These are phyloP conservation scores for Hericium alpestre DNA, from an alignment of 768 basidiomycete genomes.

Conservation along the genomic window DNA sequence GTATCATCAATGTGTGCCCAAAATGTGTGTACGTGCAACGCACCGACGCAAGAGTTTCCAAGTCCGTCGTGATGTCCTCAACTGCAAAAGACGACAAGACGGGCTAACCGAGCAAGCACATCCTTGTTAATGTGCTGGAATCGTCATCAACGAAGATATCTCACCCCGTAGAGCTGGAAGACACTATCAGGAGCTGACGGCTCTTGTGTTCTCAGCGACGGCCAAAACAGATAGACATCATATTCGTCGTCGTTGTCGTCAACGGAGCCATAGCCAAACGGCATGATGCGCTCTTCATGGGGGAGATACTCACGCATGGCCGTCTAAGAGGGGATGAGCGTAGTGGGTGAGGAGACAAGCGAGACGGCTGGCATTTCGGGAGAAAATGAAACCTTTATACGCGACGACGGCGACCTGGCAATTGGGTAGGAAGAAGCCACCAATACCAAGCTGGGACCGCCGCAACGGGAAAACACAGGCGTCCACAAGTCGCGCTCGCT, in stretches of 20 bases:
- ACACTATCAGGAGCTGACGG: background rate
- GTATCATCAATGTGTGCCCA: too few species aligned
- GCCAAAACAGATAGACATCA: slow-evolving; percentile 11
- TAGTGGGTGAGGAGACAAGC: background rate
- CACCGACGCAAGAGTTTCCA: too few species aligned
- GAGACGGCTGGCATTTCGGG: background rate
- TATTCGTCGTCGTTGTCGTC: slow-evolving; percentile 9
- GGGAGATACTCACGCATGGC: background rate
- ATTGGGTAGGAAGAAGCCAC: background rate
- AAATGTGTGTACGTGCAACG: too few species aligned
- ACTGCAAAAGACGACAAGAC: background rate
- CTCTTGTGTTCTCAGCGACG: slow-evolving; percentile 4
- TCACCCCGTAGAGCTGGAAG: background rate
- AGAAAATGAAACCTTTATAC: background rate
- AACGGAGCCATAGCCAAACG: background rate
- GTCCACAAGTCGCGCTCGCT: background rate
- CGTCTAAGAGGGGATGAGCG: background rate
- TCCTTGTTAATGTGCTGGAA: background rate
- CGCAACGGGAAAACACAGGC: background rate
- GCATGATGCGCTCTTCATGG: background rate
- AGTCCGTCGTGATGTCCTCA: background rate
- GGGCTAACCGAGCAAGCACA: background rate
- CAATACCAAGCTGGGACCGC: background rate
- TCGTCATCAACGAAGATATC: background rate
- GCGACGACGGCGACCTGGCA: background rate